These are phyloP conservation scores for Penicillium sp. DNA, from an alignment of 2,329 filamentous ascomycete genomes.

Conservation along the genomic window DNA sequence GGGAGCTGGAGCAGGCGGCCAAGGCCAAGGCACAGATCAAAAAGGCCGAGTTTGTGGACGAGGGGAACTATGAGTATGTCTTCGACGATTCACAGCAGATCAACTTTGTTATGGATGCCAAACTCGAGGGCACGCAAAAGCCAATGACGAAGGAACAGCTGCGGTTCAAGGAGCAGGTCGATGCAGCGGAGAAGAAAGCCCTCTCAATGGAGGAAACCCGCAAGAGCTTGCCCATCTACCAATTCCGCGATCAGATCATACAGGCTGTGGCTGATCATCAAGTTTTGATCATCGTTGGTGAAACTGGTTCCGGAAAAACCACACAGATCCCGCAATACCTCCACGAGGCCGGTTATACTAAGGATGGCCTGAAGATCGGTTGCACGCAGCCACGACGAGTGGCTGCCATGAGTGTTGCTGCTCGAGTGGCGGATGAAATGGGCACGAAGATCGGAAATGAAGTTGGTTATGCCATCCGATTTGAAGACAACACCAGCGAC, in stretches of 20 bases:
- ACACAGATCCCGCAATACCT: conserved; percentile 92
- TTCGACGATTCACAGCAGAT: conserved; percentile 84
- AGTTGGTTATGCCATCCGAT: conserved; percentile 89
- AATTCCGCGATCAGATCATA: conserved; percentile 75
- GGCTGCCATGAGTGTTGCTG: conserved; percentile 94
- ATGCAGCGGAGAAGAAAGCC: conserved; percentile 80
- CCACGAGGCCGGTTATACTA: conserved; percentile 81
- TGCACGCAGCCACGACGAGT: conserved; percentile 93
- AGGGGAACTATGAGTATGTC: conserved; percentile 83
- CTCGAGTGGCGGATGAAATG: conserved; percentile 89
- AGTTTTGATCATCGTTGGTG: conserved; percentile 81
- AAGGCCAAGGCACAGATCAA: conserved; percentile 82
- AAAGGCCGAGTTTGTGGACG: conserved; percentile 63
- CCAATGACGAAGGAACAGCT: conserved; percentile 68
- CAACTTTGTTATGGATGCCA: conserved; percentile 69
- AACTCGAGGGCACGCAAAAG: conserved; percentile 62
- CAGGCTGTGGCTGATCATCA: conserved; percentile 79
- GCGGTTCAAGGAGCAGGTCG: conserved; percentile 68
- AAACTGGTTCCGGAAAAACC: conserved; percentile 91
- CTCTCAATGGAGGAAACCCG: conserved; percentile 82
- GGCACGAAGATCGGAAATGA: conserved; percentile 81
- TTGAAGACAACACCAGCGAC: conserved; percentile 83
- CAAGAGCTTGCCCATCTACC: conserved; percentile 81
- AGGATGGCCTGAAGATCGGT: conserved; percentile 72
- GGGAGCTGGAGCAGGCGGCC: conserved; percentile 80